These are phyloP conservation scores for Quercus berberidifolia DNA, from an alignment of 306 rosid genomes.

Conservation along the genomic window DNA sequence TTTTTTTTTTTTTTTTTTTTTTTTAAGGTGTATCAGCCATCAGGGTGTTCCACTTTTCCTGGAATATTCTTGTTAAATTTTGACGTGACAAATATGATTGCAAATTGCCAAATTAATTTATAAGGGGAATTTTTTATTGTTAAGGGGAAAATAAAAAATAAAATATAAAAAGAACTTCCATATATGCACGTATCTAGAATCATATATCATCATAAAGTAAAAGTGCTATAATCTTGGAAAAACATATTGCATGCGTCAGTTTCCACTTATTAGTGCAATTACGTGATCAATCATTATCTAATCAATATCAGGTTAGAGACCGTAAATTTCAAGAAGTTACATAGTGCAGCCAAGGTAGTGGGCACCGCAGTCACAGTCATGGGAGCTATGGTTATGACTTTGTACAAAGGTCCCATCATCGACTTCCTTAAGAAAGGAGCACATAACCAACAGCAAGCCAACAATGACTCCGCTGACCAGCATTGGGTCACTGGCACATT, in stretches of 20 bases:
- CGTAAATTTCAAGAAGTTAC: constrained; percentile 59
- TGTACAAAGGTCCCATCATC: constrained; percentile 86
- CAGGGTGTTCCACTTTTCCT: neutral
- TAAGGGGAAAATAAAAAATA: neutral
- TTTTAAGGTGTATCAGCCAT: too few species aligned
- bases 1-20: too few species aligned
- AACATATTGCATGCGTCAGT: constrained; percentile 21
- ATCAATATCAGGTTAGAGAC: constrained; percentile 62
- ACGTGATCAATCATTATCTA: neutral
- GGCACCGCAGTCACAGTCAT: constrained; percentile 77
- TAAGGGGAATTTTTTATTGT: too few species aligned
- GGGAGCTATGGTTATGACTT: constrained; percentile 97
- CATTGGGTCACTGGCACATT: constrained; percentile 72
- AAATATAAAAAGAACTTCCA: neutral
- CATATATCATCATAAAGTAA: neutral
- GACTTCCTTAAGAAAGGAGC: constrained; percentile 47
- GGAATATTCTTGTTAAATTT: neutral
- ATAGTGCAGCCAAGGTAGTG: constrained; percentile 73
- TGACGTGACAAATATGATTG: neutral
- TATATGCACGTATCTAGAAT: neutral
- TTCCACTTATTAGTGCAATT: constrained; percentile 4
- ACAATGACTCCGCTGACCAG: constrained; percentile 37
- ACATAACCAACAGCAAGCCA: constrained; percentile 22
- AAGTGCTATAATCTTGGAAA: neutral
- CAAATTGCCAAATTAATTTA: neutral